Evolutionary conservation across 2,329 filamentous ascomycete species (phyloP).

Genomic region (Blastomyces parvus): DNA sequence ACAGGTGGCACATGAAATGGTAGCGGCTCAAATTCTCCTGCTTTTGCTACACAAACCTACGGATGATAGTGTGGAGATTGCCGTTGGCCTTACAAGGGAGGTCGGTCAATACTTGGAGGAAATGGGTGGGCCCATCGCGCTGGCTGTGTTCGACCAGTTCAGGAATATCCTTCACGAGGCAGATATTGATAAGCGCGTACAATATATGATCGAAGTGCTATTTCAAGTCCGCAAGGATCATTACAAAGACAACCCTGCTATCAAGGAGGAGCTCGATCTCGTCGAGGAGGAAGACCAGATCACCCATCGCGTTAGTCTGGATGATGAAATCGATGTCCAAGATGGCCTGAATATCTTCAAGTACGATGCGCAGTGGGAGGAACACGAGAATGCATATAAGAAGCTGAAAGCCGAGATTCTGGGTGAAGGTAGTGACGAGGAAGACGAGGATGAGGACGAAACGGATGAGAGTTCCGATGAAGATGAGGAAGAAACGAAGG

Average conservation of each 20-base stretch:
- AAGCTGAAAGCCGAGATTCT: conserved; percentile 87
- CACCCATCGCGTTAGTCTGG: conserved; percentile 73
- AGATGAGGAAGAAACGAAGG: conserved; percentile 67
- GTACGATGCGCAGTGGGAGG: conserved; percentile 79
- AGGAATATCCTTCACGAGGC: conserved; percentile 90
- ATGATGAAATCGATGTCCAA: conserved; percentile 75
- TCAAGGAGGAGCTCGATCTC: conserved; percentile 87
- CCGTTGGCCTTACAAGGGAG: conserved; percentile 83
- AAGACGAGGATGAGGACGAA: conserved; percentile 59
- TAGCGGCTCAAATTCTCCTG: conserved; percentile 84
- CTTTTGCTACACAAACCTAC: conserved; percentile 92
- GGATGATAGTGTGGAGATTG: conserved; percentile 95
- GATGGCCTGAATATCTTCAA: conserved; percentile 94
- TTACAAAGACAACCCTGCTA: conserved; percentile 86
- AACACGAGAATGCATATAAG: conserved; percentile 82
- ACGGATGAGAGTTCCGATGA: conserved; percentile 54
- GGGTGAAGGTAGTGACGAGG: conserved; percentile 81
- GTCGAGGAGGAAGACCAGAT: conserved; percentile 98
- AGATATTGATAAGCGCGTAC: conserved; percentile 94
- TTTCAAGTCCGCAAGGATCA: conserved; percentile 95
- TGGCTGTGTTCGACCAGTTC: conserved; percentile 92
- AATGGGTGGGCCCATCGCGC: conserved; percentile 80
- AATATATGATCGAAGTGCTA: conserved; percentile 97
- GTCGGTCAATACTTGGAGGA: conserved; percentile 91
- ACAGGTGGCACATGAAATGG: conserved; percentile 87